phyloP scores from a whole-genome alignment of 1,284 basidiomycete species.

The Microbotryum saponariae region DNA sequence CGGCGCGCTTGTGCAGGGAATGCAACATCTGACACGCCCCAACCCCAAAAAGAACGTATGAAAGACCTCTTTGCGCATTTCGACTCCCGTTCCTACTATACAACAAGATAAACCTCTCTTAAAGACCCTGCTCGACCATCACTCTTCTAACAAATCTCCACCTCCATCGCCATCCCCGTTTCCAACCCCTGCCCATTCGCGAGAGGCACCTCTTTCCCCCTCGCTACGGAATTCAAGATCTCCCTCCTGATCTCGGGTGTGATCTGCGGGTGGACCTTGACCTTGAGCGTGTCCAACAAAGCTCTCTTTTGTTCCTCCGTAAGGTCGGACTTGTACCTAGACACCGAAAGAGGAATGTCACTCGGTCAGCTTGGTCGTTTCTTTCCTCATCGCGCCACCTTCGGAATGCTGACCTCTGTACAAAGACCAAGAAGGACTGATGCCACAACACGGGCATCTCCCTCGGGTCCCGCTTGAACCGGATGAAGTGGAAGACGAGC shows the following conservation, averaged over 20 bases:
- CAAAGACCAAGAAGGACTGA: slow-evolving; percentile 89
- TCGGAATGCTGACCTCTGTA: slow-evolving; percentile 62
- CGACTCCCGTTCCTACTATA: background rate
- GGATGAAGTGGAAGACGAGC: slow-evolving; percentile 95
- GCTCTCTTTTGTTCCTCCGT: slow-evolving; percentile 98
- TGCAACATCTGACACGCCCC: no score
- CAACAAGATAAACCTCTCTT: background rate
- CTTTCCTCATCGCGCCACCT: background rate
- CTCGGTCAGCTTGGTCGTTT: background rate
- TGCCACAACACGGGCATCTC: slow-evolving; percentile 96
- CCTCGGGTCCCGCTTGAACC: slow-evolving; percentile 55
- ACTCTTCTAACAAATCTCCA: slow-evolving; percentile 27
- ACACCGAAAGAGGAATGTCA: background rate
- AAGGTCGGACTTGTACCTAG: slow-evolving; percentile 87
- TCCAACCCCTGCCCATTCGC: slow-evolving; percentile 14
- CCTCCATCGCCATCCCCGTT: slow-evolving; percentile 17
- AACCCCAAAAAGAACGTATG: no score
- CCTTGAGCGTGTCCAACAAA: slow-evolving; percentile 83
- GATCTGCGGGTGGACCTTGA: slow-evolving; percentile 80
- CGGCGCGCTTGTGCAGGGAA: no score
- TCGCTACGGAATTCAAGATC: slow-evolving; percentile 48
- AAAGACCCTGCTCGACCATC: background rate
- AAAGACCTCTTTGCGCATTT: no score
- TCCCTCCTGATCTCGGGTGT: slow-evolving; percentile 85
- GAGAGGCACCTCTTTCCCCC: slow-evolving; percentile 41